Conservation (phyloP, 2,329 filamentous ascomycete species). For the Pleurostoma richardsiae region DNA sequence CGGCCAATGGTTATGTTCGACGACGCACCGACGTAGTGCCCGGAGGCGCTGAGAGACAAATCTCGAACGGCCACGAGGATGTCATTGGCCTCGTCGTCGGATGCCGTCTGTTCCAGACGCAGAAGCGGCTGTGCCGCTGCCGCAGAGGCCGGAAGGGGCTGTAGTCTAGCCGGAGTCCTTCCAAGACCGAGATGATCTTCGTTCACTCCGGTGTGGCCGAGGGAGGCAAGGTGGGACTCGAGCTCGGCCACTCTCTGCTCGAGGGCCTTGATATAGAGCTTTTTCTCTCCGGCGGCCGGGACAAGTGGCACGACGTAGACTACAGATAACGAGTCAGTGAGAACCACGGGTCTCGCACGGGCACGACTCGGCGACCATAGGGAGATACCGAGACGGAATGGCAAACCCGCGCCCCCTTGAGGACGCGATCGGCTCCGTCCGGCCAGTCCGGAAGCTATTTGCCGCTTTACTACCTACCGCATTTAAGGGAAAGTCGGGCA, state of each 20-base stretch:
- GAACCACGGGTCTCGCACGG: too few relatives aligned
- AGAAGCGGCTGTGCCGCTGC: not conserved
- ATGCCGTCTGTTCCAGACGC: constrained; percentile 5
- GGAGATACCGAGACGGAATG: too few relatives aligned
- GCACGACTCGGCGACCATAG: too few relatives aligned
- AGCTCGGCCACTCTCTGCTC: constrained; percentile 20
- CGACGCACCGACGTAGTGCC: constrained; percentile 20
- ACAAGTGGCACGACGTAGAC: constrained; percentile 23
- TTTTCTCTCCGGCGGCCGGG: constrained; percentile 23
- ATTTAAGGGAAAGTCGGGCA: constrained; percentile 19
- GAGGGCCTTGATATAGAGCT: constrained; percentile 20
- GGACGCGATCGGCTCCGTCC: too few relatives aligned
- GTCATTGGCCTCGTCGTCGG: constrained; percentile 20
- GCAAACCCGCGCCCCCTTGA: too few relatives aligned
- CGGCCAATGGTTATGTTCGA: constrained; percentile 24
- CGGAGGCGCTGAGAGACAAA: constrained; percentile 20
- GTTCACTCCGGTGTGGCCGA: constrained; percentile 14
- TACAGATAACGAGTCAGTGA: not conserved
- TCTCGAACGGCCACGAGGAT: constrained; percentile 20
- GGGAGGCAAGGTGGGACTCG: constrained; percentile 16
- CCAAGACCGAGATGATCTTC: constrained; percentile 14
- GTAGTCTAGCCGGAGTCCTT: not conserved
- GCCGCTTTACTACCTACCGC: constrained; percentile 12
- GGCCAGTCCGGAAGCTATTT: too few relatives aligned
- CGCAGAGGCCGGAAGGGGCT: not conserved